Evolutionary conservation across 2,329 filamentous ascomycete genomes (phyloP).

Genomic region (Exophiala spinifera): DNA sequence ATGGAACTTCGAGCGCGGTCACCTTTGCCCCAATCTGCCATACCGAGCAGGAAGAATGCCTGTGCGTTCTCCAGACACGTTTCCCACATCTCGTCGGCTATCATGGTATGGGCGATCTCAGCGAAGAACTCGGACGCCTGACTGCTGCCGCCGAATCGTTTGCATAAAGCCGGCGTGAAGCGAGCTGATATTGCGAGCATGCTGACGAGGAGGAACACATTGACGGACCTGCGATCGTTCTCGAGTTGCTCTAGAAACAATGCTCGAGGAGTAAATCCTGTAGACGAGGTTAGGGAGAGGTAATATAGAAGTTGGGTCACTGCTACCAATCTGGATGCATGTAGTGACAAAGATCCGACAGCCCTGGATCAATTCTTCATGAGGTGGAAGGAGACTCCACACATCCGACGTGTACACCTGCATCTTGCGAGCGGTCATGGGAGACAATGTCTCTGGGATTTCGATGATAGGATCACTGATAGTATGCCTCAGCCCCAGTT

Average conservation of each 20-base stretch:
- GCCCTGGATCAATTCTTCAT: slow-evolving; percentile 4
- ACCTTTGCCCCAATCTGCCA: slow-evolving; percentile 8
- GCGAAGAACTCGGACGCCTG: slow-evolving; percentile 1
- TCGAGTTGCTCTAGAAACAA: slow-evolving; percentile 4
- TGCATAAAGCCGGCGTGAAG: neutral
- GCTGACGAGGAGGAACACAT: slow-evolving; percentile 1
- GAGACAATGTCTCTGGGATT: neutral
- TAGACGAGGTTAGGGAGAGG: too few relatives aligned
- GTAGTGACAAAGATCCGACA: slow-evolving; percentile 4
- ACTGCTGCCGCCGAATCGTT: neutral
- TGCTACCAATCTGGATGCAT: slow-evolving; percentile 2
- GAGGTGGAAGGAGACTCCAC: slow-evolving; percentile 4
- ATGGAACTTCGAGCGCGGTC: slow-evolving; percentile 21
- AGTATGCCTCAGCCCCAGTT: neutral
- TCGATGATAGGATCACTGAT: too few relatives aligned
- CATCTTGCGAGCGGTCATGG: neutral
- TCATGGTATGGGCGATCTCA: neutral
- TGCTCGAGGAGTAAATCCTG: neutral
- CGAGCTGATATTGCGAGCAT: slow-evolving; percentile 1
- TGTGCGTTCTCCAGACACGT: slow-evolving; percentile 1
- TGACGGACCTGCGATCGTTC: neutral
- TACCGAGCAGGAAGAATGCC: slow-evolving; percentile 4
- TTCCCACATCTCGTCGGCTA: slow-evolving; percentile 1
- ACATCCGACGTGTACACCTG: neutral
- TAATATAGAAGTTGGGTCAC: too few relatives aligned